Evolutionary conservation across 2,329 filamentous ascomycete genomes (phyloP).

Genomic region (Xylaria sp.): DNA sequence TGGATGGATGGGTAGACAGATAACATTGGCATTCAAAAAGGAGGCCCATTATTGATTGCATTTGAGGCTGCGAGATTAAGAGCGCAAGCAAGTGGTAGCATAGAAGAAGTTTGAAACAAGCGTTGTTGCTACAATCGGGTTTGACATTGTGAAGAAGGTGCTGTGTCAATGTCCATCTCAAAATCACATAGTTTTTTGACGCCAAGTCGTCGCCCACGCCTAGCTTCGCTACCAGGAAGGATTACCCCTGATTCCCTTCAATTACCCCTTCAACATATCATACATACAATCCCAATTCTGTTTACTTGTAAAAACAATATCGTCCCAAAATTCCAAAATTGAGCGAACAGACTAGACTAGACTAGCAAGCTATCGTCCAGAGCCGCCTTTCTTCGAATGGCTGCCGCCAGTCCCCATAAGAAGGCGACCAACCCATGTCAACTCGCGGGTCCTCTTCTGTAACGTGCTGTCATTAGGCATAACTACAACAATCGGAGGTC

Average conservation of each 20-base stretch:
- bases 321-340: not conserved
- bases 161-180: not conserved
- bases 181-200: not conserved
- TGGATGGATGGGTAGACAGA: not conserved
- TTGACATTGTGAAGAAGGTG: not conserved
- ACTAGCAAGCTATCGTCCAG: constrained; percentile 6
- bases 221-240: not conserved
- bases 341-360: not conserved
- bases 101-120: not conserved
- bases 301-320: not conserved
- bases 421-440: constrained; percentile 46
- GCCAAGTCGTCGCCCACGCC: not conserved
- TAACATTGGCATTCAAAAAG: not conserved
- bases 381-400: constrained; percentile 29
- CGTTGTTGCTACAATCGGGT: not conserved
- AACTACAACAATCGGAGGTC: constrained; percentile 43
- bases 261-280: not conserved
- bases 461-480: constrained; percentile 52
- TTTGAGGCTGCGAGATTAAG: constrained; percentile 1
- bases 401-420: constrained; percentile 36
- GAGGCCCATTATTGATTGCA: constrained; percentile 3
- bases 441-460: constrained; percentile 33
- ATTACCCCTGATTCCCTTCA: not conserved
- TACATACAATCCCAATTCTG: not conserved
- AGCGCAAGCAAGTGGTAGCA: constrained; percentile 7